Base-by-base conservation (phyloP, 148 eudicot species). In the Persicaria tinctoria region DNA sequence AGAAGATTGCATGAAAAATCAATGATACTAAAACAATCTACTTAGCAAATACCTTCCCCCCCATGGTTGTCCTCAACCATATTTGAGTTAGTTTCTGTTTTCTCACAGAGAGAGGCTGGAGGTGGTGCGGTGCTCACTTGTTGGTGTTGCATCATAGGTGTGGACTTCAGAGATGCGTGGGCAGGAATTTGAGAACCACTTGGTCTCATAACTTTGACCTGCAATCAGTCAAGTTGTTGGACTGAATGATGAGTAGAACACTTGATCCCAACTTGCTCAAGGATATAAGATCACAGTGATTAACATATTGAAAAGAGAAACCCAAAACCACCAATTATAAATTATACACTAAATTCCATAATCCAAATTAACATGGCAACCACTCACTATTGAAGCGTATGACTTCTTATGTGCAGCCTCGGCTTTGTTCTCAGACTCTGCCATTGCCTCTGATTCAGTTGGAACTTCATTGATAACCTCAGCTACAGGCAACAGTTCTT, bases 301-400 rank as follows among this genome's bases (percentile, higher is more conserved):
- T 32, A 8, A 62, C 4, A 4, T 7, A 6, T 55, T 55, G 59
- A 55, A 55, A 55, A 14, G 68, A 8, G 68, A 62, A 27, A 62
- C 44, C 8, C 14, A 27, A 62, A 23, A 55, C 18, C 59, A 55
- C 3, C n/a, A 13, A 16, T 23, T 27, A 27, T 1, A 23, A 62
- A 62, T 62, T 2, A 55, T 55, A 50, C 12, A 8, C 3, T 12
- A 8, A 50, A 50, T 14, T 16, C 18, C 59, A 16, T 1, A 55
- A n/a, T n/a, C 17, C 6, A 16, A 62, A 62, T 6, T 11, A 59
- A 59, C 66, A 59, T 23, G 41, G 41, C 48, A 38, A 41, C 23
- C 51, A 87, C 98, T 88, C 86, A 94, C 98, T 76, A 94, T 91
- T 41, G 96, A 89, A 79, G 98, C 98, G 85, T 89, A 94, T 13